Evolutionary conservation across 192 early-diverging fungal species (phyloP), one percentile per base, ranked within the genome.

Genomic region (Entrophospora sp.): DNA sequence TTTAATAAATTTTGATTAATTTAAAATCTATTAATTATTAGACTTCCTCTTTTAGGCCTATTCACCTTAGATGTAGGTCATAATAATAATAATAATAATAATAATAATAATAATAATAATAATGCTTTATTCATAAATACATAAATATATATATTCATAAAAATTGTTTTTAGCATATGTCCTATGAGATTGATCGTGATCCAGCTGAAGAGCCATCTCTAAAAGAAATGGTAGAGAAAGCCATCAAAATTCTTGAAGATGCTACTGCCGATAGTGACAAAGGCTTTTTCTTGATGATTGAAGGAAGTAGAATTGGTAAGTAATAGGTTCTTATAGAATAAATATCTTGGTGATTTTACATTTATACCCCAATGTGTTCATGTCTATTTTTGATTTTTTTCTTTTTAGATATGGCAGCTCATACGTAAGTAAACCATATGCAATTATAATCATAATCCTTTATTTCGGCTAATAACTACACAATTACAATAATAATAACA

Each of bases 341-440:
- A n/a, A n/a, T n/a, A n/a, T n/a, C n/a, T n/a, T n/a, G n/a, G n/a
- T n/a, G n/a, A n/a, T n/a, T n/a, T n/a, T n/a, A n/a, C n/a, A n/a
- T n/a, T n/a, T n/a, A n/a, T n/a, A n/a, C n/a, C n/a, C n/a, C n/a
- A n/a, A n/a, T n/a, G n/a, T n/a, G n/a, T n/a, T n/a, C n/a, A n/a
- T n/a, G n/a, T n/a, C n/a, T n/a, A n/a, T n/a, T n/a, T n/a, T n/a
- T n/a, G n/a, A n/a, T n/a, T n/a, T n/a, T n/a, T n/a, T n/a, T n/a
- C n/a, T n/a, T n/a, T n/a, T n/a, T n/a, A n/a, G n/a, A 99, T 71
- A 96, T 97, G 94, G 96, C 91, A 1, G 96, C 89, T 5, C 96
- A 99, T 69, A 71, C 76, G 79, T 75, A 74, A 61, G 71, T 68
- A n/a, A 43, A 62, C 25, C 9, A 18, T 24, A 36, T n/a, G n/a